phyloP scores from a whole-genome alignment of 2,329 filamentous ascomycete genomes.

The Phoma sp. region DNA sequence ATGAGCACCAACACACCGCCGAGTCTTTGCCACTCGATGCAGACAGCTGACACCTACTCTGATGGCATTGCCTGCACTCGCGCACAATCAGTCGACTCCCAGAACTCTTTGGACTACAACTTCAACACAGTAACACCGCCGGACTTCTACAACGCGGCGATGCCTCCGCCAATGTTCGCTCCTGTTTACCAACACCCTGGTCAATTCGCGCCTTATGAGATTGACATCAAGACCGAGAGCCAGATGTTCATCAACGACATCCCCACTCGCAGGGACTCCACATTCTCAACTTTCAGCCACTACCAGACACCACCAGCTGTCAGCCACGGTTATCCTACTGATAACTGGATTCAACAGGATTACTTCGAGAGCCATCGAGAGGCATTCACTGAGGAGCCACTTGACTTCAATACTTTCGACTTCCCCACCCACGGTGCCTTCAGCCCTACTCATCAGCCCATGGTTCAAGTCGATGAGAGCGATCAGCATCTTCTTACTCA shows the following conservation, averaged over 20 bases:
- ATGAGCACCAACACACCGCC: constrained; percentile 71
- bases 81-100: constrained; percentile 81
- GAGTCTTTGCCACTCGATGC: constrained; percentile 80
- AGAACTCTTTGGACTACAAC: constrained; percentile 68
- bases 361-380: constrained; percentile 73
- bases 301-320: constrained; percentile 79
- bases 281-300: constrained; percentile 92
- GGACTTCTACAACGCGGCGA: constrained; percentile 66
- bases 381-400: constrained; percentile 64
- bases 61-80: constrained; percentile 74
- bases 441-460: constrained; percentile 70
- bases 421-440: constrained; percentile 72
- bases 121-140: constrained; percentile 69
- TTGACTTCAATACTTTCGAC: constrained; percentile 82
- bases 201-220: constrained; percentile 82
- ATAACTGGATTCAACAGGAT: constrained; percentile 76
- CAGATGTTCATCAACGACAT: constrained; percentile 94
- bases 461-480: constrained; percentile 83
- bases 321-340: constrained; percentile 70
- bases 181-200: constrained; percentile 60
- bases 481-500: constrained; percentile 89
- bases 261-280: constrained; percentile 83
- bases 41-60: constrained; percentile 80
- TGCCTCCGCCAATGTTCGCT: constrained; percentile 60
- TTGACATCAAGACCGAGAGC: constrained; percentile 94